Evolutionary conservation across 345 rosid species (phyloP).

Genomic region (Aquilaria yunnanensis): DNA sequence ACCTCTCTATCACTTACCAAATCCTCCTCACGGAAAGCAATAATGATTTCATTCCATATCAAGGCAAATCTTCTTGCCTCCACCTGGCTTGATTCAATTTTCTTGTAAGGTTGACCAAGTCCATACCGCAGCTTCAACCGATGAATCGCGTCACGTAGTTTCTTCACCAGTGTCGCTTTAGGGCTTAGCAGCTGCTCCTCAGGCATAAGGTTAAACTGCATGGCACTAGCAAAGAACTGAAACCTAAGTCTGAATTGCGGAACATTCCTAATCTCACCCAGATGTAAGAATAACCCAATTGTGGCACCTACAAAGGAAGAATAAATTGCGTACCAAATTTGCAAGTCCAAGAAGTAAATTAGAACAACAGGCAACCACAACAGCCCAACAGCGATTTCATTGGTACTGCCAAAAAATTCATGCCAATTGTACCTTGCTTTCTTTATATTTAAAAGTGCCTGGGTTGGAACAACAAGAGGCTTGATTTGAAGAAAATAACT

Average conservation of each 20-base stretch:
- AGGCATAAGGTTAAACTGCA: slow-evolving; percentile 91
- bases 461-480: slow-evolving; percentile 71
- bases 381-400: slow-evolving; percentile 44
- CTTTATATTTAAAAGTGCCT: slow-evolving; percentile 34
- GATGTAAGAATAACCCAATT: slow-evolving; percentile 68
- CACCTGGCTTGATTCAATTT: slow-evolving; percentile 81
- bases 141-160: slow-evolving; percentile 70
- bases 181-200: slow-evolving; percentile 45
- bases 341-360: slow-evolving; percentile 78
- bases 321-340: slow-evolving; percentile 84
- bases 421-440: slow-evolving; percentile 49
- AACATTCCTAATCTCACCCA: slow-evolving; percentile 88
- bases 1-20: slow-evolving; percentile 61
- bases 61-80: slow-evolving; percentile 82
- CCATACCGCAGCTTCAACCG: slow-evolving; percentile 77
- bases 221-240: slow-evolving; percentile 85
- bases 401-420: slow-evolving; percentile 62
- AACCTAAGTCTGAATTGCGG: slow-evolving; percentile 85
- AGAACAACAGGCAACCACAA: slow-evolving; percentile 77
- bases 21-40: slow-evolving; percentile 82
- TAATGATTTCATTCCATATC: slow-evolving; percentile 85
- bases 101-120: slow-evolving; percentile 68
- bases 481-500: slow-evolving; percentile 79
- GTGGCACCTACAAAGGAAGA: slow-evolving; percentile 60
- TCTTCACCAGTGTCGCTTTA: slow-evolving; percentile 61